phyloP scores from a whole-genome alignment of 768 basidiomycete genomes.

The Flagelloscypha sp. region DNA sequence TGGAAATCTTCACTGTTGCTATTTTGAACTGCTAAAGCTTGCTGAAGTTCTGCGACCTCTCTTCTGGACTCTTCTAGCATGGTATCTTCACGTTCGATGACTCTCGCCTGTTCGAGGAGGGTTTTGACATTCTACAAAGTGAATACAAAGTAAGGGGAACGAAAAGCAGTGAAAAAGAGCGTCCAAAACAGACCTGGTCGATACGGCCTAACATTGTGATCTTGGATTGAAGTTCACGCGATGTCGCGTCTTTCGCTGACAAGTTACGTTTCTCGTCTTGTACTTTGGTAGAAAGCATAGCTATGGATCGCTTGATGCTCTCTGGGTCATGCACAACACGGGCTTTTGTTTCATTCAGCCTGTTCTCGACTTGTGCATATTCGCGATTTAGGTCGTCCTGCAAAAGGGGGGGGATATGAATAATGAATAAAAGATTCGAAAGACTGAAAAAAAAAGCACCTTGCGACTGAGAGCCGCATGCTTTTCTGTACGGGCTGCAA shows the following conservation, averaged over 20 bases:
- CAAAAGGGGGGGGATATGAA: slow-evolving; percentile 2
- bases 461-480: slow-evolving; percentile 54
- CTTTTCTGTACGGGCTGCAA: slow-evolving; percentile 67
- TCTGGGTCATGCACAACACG: slow-evolving; percentile 91
- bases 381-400: slow-evolving; percentile 60
- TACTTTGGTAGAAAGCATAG: slow-evolving; percentile 60
- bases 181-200: slow-evolving; percentile 49
- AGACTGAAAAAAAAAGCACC: slow-evolving; percentile 24
- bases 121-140: slow-evolving; percentile 53
- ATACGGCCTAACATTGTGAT: slow-evolving; percentile 61
- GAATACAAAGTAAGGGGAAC: slow-evolving; percentile 3
- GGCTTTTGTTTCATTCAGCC: slow-evolving; percentile 53
- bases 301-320: slow-evolving; percentile 75
- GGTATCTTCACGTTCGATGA: slow-evolving; percentile 58
- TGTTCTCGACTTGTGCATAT: slow-evolving; percentile 47
- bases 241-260: slow-evolving; percentile 59
- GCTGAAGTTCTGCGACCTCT: slow-evolving; percentile 58
- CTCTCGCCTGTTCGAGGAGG: slow-evolving; percentile 70
- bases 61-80: slow-evolving; percentile 60
- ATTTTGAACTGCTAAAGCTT: slow-evolving; percentile 61
- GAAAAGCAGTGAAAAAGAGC: background rate
- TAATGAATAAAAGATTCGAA: background rate
- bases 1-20: slow-evolving; percentile 67
- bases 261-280: slow-evolving; percentile 65
- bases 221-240: slow-evolving; percentile 69